phyloP scores from a whole-genome alignment of 331 rosid genomes.

The Cydonia oblonga region DNA sequence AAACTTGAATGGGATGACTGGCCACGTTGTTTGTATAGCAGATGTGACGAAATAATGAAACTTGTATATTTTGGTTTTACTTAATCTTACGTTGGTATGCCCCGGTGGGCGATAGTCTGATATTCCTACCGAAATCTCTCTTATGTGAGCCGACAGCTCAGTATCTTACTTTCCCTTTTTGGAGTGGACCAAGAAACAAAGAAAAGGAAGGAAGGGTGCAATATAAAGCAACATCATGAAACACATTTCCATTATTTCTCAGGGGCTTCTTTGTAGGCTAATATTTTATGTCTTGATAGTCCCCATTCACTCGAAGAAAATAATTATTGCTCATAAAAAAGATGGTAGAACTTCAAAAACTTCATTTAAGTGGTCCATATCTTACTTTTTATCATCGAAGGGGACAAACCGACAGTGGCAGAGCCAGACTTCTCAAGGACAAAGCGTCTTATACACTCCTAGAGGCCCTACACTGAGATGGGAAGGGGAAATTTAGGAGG shows the following conservation, averaged over 20 bases:
- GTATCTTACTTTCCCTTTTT: neutral
- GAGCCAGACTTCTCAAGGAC: neutral
- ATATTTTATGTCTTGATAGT: neutral
- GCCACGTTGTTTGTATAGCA: neutral
- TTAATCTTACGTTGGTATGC: neutral
- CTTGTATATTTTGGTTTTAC: neutral
- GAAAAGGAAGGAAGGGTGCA: neutral
- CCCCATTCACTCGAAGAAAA: neutral
- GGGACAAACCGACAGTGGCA: neutral
- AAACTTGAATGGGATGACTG: neutral
- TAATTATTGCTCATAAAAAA: neutral
- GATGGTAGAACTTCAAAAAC: neutral
- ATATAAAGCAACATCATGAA: neutral
- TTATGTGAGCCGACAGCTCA: too few relatives aligned
- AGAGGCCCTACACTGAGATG: neutral
- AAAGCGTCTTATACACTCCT: too few relatives aligned
- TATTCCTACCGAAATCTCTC: too few relatives aligned
- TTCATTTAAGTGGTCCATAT: neutral
- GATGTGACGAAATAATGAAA: too few relatives aligned
- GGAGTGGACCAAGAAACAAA: neutral
- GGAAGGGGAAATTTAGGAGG: neutral
- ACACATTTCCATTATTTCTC: neutral
- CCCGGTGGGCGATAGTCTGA: too few relatives aligned
- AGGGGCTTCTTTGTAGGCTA: neutral
- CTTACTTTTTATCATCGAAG: neutral